Base-by-base conservation (phyloP, 2,329 filamentous ascomycete species). In the Aspergillus costaricaensis region DNA sequence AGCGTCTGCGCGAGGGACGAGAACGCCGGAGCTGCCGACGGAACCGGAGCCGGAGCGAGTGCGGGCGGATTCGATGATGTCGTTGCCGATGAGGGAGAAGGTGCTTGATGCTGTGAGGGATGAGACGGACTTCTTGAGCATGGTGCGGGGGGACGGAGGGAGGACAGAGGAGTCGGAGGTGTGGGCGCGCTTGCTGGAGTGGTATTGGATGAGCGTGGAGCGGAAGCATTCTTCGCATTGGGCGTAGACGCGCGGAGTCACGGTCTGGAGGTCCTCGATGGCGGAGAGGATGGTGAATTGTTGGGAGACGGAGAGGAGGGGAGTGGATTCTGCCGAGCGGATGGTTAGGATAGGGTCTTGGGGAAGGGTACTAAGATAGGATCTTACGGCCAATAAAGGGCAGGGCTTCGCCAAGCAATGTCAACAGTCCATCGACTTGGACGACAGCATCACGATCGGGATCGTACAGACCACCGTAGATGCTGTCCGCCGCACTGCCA, bases 401-500 rank as follows among this genome's bases (percentile, higher is more conserved):
- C 3, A 94, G 85, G 0, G 89, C 87, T 77, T 98, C 94, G 55
- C 92, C 93, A 1, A 98, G 83, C 14, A 98, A 81, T 3, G 90
- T 87, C 8, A 97, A 82, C 21, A 98, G 78, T 55, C 93, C 93
- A 68, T 98, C 94, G 63, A 96, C 91, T 68, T 91, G 91, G 17
- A 97, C 90, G 6, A 96, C 91, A 0, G 91, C 88, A 70, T 93
- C 90, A 12, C 91, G 86, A 17, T 86, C 85, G 23, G 88, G 87
- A 71, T 98, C 93, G 73, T 92, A 96, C 2, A 97, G 81, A 1
- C 94, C 94, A 58, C 94, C 94, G 59, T 91, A 90, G 68, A 98
- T 96, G 72, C 91, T 94, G 74, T 96, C 92, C 59, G 91, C 90
- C 2, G 94, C 89, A 72, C 91, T 95, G 57, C 88, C 86, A 67